Percentiles rank a stretch among this genome's conserved stretches.
Conservation (phyloP, 164 flowering plant species). For the Vitis vinifera region ASM3070453v1 NC_081813.1:14068501-14069000, state of each 20-base stretch:
- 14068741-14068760: constrained; percentile 57
- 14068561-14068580: background rate
- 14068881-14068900: constrained; percentile 4
- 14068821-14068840: background rate
- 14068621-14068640: background rate
- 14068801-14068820: background rate
- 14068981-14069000: constrained; percentile 66
- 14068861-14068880: background rate
- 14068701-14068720: constrained; percentile 1
- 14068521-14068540: background rate
- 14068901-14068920: constrained; percentile 71
- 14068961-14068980: constrained; percentile 88
- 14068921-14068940: constrained; percentile 82
- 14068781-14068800: constrained; percentile 59
- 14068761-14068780: constrained; percentile 53
- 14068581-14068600: background rate
- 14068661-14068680: background rate
- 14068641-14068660: background rate
- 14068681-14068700: background rate
- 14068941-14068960: constrained; percentile 91
- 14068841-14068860: no score
- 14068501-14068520: background rate
- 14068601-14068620: background rate
- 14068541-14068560: background rate
- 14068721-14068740: constrained; percentile 48